A percentile compares a stretch with the other conserved stretches of the same genome.
These are phyloP conservation scores for Ceratocystis variospora DNA, from an alignment of 2,329 filamentous ascomycete species.

Conservation along the genomic window DNA sequence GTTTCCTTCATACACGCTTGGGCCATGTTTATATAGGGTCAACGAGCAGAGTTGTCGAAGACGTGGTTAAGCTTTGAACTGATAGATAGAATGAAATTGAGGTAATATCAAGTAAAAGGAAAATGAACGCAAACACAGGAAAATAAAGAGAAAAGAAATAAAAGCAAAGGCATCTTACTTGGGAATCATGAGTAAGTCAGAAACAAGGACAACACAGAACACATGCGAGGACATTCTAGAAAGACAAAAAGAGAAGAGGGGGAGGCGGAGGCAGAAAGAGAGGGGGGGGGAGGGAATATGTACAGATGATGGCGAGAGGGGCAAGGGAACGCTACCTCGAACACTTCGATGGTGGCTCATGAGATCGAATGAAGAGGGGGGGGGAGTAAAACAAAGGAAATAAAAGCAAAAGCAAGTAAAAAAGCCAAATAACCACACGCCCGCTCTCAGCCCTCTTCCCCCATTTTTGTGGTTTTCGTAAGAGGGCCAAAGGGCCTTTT, in stretches of 20 bases:
- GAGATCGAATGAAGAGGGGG: neutral
- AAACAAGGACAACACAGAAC: neutral
- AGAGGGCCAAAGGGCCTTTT: neutral
- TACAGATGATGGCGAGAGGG: slow-evolving; percentile 4
- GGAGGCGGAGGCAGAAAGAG: neutral
- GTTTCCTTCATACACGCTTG: too few relatives aligned
- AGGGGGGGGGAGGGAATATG: neutral
- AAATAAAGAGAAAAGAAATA: neutral
- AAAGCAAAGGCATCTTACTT: slow-evolving; percentile 9
- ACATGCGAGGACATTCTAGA: neutral
- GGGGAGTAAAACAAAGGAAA: neutral
- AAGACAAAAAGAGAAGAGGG: neutral
- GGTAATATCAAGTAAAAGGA: too few relatives aligned
- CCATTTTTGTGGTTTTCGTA: neutral
- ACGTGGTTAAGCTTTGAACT: too few relatives aligned
- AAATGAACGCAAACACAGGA: neutral
- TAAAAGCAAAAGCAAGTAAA: slow-evolving; percentile 7
- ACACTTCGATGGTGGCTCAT: slow-evolving; percentile 10
- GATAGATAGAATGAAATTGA: too few relatives aligned
- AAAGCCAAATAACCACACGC: neutral
- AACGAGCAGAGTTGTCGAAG: too few relatives aligned
- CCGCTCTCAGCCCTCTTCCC: neutral
- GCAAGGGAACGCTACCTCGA: slow-evolving; percentile 4
- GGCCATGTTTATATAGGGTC: too few relatives aligned
- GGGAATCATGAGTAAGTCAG: slow-evolving; percentile 6